These are phyloP conservation scores for Anthracocystis panici-leucophaei DNA, from an alignment of 1,284 basidiomycete species.

Conservation along the genomic window DNA sequence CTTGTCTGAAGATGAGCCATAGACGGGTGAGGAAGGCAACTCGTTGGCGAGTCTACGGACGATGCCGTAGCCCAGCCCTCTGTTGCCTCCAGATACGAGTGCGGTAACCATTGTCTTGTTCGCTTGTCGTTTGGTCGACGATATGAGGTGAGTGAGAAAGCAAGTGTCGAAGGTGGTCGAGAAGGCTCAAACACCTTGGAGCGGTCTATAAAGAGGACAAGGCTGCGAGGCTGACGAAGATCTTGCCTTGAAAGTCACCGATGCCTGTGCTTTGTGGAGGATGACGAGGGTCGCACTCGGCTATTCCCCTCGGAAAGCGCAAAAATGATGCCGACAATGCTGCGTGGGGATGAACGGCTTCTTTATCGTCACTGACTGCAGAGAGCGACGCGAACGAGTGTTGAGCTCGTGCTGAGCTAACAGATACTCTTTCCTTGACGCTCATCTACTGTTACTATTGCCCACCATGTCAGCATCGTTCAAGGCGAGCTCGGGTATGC, in stretches of 20 bases:
- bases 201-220: no score
- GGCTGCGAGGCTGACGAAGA: no score
- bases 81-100: conserved; percentile 52
- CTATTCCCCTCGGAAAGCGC: not conserved
- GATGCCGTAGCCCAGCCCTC: conserved; percentile 56
- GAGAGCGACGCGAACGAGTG: no score
- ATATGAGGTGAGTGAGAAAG: no score
- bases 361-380: not conserved
- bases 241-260: no score
- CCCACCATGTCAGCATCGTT: conserved; percentile 13
- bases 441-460: not conserved
- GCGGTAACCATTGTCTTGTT: conserved; percentile 41
- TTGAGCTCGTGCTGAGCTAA: not conserved
- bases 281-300: no score
- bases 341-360: conserved; percentile 1
- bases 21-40: conserved; percentile 46
- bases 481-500: not conserved
- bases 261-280: not conserved
- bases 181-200: not conserved
- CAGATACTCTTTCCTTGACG: not conserved
- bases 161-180: not conserved
- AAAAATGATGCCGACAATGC: not conserved
- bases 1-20: conserved; percentile 34
- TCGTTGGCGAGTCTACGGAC: conserved; percentile 56
- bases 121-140: no score